Base-by-base conservation (phyloP, 441 rosid genomes). In the Pelargonium myrrhifolium region DNA sequence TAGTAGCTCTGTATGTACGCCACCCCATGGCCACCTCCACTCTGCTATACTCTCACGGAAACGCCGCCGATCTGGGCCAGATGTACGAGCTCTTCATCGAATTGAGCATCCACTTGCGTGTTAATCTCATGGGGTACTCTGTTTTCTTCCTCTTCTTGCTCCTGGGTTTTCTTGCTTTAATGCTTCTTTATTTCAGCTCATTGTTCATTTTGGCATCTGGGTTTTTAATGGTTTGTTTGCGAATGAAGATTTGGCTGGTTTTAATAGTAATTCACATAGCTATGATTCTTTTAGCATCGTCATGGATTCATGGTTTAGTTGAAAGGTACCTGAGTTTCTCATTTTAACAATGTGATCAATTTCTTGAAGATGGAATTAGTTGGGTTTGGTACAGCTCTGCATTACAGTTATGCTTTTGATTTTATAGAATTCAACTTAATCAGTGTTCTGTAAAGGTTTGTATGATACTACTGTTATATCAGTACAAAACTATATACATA, bases 21-120 rank as follows among this genome's bases (percentile, higher is more conserved):
- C 89, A 93, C 65, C 97, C 97, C 56, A 85, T 85, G 96, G 97
- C 99, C 22, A 85, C 86, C 61, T 84, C 92, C 22, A 91, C 99
- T 72, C 75, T 93, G 53, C 90, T 93, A 60, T 93, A 91, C 82
- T 94, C 97, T 20, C 99, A 91, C 69, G 99, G 99, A 1, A 94
- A 91, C 88, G 99, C 97, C 31, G 95, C 97, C 89, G 97, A 91
- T 93, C 92, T 91, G 82, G 96, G 99, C 0, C 97, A 93, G 93
- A 89, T 94, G 96, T 91, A 89, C 80, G 99, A 94, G 90, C 96
- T 94, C 71, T 91, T 91, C 89, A 76, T 89, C 73, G 96, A 94
- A 79, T 74, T 91, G 71, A 94, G 97, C 81, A 91, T 91, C 80
- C 96, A 87, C 79, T 79, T 93, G 68, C 76, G 87, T 65, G 99